Conservation (phyloP, 1,284 basidiomycete genomes). For the Tremellales sp. region DNA sequence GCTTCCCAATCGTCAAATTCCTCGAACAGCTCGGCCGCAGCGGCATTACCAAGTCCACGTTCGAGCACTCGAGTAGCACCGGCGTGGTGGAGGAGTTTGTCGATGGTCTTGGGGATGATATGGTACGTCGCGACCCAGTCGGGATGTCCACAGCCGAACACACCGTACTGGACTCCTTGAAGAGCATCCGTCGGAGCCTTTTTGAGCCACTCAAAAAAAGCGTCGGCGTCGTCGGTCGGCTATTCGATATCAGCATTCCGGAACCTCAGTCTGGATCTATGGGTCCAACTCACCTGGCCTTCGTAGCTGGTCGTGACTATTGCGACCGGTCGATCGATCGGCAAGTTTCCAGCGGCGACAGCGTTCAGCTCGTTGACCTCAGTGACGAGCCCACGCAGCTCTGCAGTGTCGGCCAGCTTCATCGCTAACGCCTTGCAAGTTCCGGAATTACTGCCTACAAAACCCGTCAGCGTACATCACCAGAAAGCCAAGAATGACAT, state of each 20-base stretch:
- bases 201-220: slow-evolving; percentile 6
- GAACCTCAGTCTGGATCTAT: neutral
- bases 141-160: slow-evolving; percentile 58
- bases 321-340: slow-evolving; percentile 54
- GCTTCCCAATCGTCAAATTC: neutral
- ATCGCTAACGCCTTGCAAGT: slow-evolving; percentile 56
- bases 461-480: neutral
- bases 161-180: slow-evolving; percentile 50
- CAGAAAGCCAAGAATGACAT: neutral
- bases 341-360: slow-evolving; percentile 49
- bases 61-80: slow-evolving; percentile 49
- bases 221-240: neutral
- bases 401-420: slow-evolving; percentile 51
- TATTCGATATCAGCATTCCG: neutral
- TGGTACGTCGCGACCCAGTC: slow-evolving; percentile 58
- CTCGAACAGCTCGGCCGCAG: neutral
- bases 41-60: neutral
- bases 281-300: slow-evolving; percentile 39
- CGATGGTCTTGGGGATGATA: slow-evolving; percentile 53
- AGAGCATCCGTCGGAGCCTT: slow-evolving; percentile 26
- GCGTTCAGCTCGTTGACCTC: slow-evolving; percentile 51
- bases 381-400: slow-evolving; percentile 50
- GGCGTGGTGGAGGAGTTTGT: slow-evolving; percentile 47
- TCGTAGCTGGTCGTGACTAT: slow-evolving; percentile 57
- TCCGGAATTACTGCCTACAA: slow-evolving; percentile 49